Evolutionary conservation across 164 flowering plant genomes (phyloP).

Genomic region (Litsea cubeba): DNA sequence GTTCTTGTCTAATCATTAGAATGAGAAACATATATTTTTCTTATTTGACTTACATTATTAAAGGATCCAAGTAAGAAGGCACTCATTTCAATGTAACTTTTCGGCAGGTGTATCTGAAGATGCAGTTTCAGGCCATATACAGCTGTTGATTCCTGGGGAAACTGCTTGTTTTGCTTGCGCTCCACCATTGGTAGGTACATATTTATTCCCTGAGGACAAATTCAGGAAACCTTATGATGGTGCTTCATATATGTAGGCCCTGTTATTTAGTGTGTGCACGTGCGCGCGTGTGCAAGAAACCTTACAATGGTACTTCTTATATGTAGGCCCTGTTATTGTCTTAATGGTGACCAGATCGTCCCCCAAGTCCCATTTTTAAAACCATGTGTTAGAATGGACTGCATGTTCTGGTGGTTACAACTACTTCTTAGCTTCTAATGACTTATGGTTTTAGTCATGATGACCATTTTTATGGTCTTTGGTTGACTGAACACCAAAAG

Average conservation of each 20-base stretch:
- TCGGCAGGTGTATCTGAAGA: conserved; percentile 95
- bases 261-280: background rate
- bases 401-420: no score
- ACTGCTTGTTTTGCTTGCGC: conserved; percentile 99
- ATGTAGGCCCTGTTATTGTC: no score
- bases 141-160: conserved; percentile 92
- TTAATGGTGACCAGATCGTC: no score
- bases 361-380: no score
- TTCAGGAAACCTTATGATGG: background rate
- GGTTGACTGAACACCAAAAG: no score
- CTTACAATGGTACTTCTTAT: no score
- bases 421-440: no score
- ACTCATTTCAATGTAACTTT: background rate
- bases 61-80: background rate
- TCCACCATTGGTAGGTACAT: conserved; percentile 86
- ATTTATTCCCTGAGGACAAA: background rate
- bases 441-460: no score
- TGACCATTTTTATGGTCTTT: no score
- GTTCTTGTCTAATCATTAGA: background rate
- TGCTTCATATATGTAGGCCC: background rate
- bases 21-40: background rate
- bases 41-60: background rate
- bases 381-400: no score
- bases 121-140: conserved; percentile 99
- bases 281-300: no score